Conservation (phyloP, 2,329 filamentous ascomycete genomes). For the Curvularia spicifera region DNA sequence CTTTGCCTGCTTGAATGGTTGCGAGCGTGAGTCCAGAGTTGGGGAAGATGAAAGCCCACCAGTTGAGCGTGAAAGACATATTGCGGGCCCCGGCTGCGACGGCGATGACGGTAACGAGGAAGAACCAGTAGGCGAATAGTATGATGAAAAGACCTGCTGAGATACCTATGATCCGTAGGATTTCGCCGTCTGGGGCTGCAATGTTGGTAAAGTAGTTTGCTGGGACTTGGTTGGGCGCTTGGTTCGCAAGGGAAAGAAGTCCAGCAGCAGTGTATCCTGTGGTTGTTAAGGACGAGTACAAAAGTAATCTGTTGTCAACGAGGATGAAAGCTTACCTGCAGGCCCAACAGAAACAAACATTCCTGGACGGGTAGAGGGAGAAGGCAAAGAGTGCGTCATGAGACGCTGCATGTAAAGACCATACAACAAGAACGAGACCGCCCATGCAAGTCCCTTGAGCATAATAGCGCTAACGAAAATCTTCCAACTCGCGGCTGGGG, state of each 20-base stretch:
- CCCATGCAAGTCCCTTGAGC: slow-evolving; percentile 72
- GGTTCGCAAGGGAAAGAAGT: slow-evolving; percentile 56
- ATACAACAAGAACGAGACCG: slow-evolving; percentile 71
- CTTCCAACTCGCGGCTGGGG: slow-evolving; percentile 51
- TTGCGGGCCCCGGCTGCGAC: slow-evolving; percentile 49
- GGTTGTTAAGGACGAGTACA: slow-evolving; percentile 63
- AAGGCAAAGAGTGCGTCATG: slow-evolving; percentile 64
- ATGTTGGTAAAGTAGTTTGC: slow-evolving; percentile 44
- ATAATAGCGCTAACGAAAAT: slow-evolving; percentile 67
- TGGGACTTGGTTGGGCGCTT: slow-evolving; percentile 48
- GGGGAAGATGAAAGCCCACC: slow-evolving; percentile 71
- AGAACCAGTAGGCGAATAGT: slow-evolving; percentile 60
- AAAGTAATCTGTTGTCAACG: slow-evolving; percentile 57
- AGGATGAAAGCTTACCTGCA: slow-evolving; percentile 44
- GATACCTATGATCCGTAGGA: slow-evolving; percentile 53
- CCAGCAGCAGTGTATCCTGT: slow-evolving; percentile 47
- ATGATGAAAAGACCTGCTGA: slow-evolving; percentile 56
- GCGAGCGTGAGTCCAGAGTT: slow-evolving; percentile 69
- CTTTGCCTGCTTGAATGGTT: slow-evolving; percentile 63
- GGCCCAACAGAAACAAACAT: slow-evolving; percentile 62
- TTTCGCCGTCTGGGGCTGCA: slow-evolving; percentile 42
- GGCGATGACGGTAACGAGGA: slow-evolving; percentile 52
- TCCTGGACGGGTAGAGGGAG: slow-evolving; percentile 50
- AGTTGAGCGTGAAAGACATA: slow-evolving; percentile 48
- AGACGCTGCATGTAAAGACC: slow-evolving; percentile 73